Evolutionary conservation across 192 early-diverging fungal species (phyloP), one percentile per base, ranked within the genome.

Genomic region (Coemansia nantahalensis): DNA sequence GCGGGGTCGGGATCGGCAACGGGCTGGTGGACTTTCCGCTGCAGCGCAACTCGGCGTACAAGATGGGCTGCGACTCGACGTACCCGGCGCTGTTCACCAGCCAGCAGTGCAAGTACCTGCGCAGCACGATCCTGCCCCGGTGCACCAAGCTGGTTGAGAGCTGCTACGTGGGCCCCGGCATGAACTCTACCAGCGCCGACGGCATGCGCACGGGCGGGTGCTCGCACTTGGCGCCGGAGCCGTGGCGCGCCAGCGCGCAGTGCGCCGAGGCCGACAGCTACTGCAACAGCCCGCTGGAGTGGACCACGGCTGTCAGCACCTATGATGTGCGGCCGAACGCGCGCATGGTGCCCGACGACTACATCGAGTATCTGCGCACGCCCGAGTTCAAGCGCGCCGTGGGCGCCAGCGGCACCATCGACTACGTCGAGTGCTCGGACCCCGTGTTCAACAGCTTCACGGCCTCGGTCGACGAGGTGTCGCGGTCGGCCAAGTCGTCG

Each of bases 261-360:
- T 80, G 78, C 18, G 44, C 39, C 1, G 28, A 30, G 0, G 70
- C 75, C 13, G 62, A 71, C 16, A 26, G 70, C 23, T 56, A 56
- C 37, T 83, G 78, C 62, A 73, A 59, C 42, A 53, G 51, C 4
- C 34, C 56, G 14, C 48, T 61, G 30, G 60, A 52, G 38, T 59
- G 59, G 53, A 70, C 63, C 21, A 91, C 84, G 44, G 65, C 80
- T 30, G 81, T 86, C 51, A 89, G 87, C 73, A 79, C 89, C 18
- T 81, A 86, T 54, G 73, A 83, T 46, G 77, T 85, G 24, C 79
- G 84, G 48, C 77, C 79, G 40, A 47, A 51, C 23, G 63, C 50
- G 21, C 82, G 81, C 44, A 46, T 70, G 46, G 82, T 85, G 44
- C 80, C 84, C 0, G 59, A 56, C 34, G 83, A 86, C 51, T 86